Conservation (phyloP, 179 eudicot species). For the Nepenthes alata region DNA sequence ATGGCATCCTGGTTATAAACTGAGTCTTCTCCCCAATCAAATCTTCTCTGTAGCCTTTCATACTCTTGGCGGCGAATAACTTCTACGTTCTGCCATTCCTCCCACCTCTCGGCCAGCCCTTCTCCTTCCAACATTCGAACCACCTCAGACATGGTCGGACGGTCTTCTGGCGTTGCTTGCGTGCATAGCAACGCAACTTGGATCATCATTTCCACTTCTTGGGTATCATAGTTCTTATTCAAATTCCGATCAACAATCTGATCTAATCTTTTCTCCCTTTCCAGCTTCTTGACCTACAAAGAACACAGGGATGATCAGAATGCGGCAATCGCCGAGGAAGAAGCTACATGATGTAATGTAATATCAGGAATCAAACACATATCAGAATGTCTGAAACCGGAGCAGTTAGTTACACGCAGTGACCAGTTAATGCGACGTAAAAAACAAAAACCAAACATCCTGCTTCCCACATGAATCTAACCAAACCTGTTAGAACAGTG, state of each 20-base stretch:
- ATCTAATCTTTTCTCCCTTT: constrained; percentile 1
- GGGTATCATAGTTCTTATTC: constrained; percentile 28
- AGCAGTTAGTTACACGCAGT: too few species aligned
- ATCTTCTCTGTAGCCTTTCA: constrained; percentile 58
- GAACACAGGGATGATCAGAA: background rate
- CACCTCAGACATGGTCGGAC: constrained; percentile 91
- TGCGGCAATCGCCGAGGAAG: too few species aligned
- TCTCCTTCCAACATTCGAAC: constrained; percentile 99
- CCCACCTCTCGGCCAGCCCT: constrained; percentile 98
- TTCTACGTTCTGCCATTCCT: constrained; percentile 83
- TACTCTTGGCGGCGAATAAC: constrained; percentile 64
- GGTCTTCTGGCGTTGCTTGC: constrained; percentile 78
- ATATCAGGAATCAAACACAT: too few species aligned
- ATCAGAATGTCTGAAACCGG: too few species aligned
- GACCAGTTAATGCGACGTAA: too few species aligned
- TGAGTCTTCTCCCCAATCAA: constrained; percentile 87
- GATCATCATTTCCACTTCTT: constrained; percentile 83
- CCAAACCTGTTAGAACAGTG: too few species aligned
- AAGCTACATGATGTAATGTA: too few species aligned
- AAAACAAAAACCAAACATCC: too few species aligned
- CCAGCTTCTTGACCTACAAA: constrained; percentile 18
- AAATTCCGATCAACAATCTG: constrained; percentile 45
- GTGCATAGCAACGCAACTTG: constrained; percentile 87
- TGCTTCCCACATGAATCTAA: too few species aligned
- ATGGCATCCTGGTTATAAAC: constrained; percentile 60